Conservation (phyloP, 208 protist species). For the Acanthamoeba polyphaga region DNA sequence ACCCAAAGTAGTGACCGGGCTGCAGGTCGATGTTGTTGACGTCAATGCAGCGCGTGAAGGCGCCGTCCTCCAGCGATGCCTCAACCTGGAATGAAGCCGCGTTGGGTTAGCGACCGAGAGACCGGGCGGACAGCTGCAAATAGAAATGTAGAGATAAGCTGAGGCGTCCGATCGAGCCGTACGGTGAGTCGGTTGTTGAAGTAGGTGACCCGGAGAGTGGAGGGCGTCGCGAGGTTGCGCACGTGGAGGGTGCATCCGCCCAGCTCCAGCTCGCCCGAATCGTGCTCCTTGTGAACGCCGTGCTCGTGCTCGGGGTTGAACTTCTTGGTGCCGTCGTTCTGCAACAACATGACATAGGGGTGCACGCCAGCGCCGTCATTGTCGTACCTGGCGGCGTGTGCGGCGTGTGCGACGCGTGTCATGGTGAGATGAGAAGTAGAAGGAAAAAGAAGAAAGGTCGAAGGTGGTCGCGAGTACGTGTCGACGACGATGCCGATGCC, state of each 20-base stretch:
- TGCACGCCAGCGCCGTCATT: slow-evolving; percentile 42
- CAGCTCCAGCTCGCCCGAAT: not conserved
- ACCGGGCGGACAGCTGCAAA: not conserved
- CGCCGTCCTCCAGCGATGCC: not conserved
- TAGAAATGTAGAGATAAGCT: not conserved
- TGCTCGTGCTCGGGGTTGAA: slow-evolving; percentile 52
- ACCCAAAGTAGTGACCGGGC: slow-evolving; percentile 21
- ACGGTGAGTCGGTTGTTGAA: slow-evolving; percentile 9
- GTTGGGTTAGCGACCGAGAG: not conserved
- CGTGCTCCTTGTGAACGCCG: slow-evolving; percentile 20
- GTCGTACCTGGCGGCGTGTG: not conserved
- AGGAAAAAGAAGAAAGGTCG: not conserved
- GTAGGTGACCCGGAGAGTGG: slow-evolving; percentile 17
- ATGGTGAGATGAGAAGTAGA: not conserved
- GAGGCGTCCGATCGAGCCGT: not conserved
- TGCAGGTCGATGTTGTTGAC: slow-evolving; percentile 30
- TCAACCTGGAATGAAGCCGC: not conserved
- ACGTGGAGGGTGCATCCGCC: slow-evolving; percentile 47
- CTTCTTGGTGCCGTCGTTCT: slow-evolving; percentile 22
- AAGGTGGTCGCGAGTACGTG: not conserved
- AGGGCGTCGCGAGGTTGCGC: not conserved
- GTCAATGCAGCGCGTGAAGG: slow-evolving; percentile 30
- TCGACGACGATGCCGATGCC: slow-evolving; percentile 47
- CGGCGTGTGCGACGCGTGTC: not conserved
- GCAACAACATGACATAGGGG: slow-evolving; percentile 14